Conservation (phyloP, 2,329 filamentous ascomycete genomes). For the Beauveria sp. region DNA sequence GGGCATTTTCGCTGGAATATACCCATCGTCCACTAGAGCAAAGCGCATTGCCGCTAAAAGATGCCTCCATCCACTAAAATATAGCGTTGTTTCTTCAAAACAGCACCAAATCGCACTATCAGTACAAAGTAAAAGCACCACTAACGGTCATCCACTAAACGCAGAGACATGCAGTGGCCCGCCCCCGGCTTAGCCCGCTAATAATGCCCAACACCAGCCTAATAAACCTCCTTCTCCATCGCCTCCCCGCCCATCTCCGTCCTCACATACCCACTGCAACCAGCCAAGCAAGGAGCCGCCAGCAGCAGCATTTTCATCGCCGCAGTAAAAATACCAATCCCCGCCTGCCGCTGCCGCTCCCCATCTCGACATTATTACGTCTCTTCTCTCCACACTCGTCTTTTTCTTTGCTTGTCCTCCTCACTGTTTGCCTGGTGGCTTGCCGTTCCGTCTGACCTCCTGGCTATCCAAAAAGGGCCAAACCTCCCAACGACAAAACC, state of each 20-base stretch:
- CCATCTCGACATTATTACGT: background rate
- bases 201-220: background rate
- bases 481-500: background rate
- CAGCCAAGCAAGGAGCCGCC: background rate
- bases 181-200: background rate
- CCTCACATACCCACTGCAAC: background rate
- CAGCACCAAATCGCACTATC: background rate
- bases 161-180: background rate
- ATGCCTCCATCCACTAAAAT: too few relatives aligned
- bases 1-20: too few relatives aligned
- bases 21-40: too few relatives aligned
- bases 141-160: background rate
- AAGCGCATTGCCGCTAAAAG: too few relatives aligned
- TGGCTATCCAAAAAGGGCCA: background rate
- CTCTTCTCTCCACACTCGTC: background rate
- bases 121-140: background rate
- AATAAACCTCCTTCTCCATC: conserved; percentile 1
- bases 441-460: background rate
- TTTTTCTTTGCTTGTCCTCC: background rate
- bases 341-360: background rate
- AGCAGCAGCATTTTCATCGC: too few relatives aligned
- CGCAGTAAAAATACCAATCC: background rate
- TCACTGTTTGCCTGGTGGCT: background rate
- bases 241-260: background rate
- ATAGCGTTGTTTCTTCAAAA: background rate